These are phyloP conservation scores for Kwoniella dejecticola DNA, from an alignment of 768 basidiomycete genomes.

Conservation along the genomic window DNA sequence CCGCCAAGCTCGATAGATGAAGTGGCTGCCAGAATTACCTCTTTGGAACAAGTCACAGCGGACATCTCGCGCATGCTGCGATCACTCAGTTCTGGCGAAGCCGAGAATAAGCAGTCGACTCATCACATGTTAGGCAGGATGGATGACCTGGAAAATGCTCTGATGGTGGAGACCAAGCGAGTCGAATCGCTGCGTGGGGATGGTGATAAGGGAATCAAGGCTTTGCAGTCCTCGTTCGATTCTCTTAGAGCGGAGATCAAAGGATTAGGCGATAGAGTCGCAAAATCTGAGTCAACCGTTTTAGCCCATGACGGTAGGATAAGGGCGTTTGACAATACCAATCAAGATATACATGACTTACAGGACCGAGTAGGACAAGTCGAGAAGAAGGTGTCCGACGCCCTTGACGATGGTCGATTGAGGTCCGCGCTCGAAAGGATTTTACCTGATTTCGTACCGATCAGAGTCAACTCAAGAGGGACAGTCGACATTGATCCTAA, in stretches of 20 bases:
- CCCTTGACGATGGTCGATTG: constrained; percentile 49
- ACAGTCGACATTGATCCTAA: constrained; percentile 54
- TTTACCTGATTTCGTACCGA: constrained; percentile 56
- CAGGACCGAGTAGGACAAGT: constrained; percentile 43
- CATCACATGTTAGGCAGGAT: constrained; percentile 17
- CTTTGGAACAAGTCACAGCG: constrained; percentile 44
- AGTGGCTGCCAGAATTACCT: constrained; percentile 46
- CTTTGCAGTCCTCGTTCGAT: constrained; percentile 11
- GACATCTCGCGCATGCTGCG: constrained; percentile 34
- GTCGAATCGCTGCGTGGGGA: constrained; percentile 10
- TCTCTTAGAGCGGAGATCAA: constrained; percentile 16
- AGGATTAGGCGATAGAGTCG: constrained; percentile 16
- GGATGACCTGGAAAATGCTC: constrained; percentile 28
- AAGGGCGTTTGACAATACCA: constrained; percentile 19
- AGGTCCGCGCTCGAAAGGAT: constrained; percentile 53
- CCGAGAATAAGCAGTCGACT: constrained; percentile 14
- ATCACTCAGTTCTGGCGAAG: constrained; percentile 11
- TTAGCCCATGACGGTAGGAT: neutral
- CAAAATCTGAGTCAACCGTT: constrained; percentile 8
- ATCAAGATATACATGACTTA: constrained; percentile 37
- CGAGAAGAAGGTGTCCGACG: constrained; percentile 44
- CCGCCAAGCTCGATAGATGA: constrained; percentile 52
- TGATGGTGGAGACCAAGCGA: constrained; percentile 18
- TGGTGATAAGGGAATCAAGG: constrained; percentile 12
- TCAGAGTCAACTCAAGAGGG: constrained; percentile 40